Conservation (phyloP, 208 protist genomes). For the Leishmania amazonensis region DNA sequence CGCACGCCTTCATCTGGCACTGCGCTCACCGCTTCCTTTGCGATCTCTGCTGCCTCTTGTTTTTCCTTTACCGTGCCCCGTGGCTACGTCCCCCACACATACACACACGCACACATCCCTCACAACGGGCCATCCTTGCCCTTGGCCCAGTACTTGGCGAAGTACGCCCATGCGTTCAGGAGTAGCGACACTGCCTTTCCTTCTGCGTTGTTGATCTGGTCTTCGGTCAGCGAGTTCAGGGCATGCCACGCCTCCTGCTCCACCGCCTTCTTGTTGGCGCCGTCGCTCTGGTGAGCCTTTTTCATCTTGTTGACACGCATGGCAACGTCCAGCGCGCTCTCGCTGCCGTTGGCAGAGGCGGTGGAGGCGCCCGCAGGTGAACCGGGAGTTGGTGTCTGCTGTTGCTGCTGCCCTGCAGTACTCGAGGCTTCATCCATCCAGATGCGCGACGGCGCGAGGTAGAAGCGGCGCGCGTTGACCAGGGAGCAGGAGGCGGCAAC, state of each 20-base stretch:
- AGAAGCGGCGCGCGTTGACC: constrained; percentile 8
- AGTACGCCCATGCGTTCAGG: constrained; percentile 93
- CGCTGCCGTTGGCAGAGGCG: constrained; percentile 22
- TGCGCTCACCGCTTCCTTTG: not conserved
- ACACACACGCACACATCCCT: not conserved
- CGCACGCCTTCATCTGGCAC: not conserved
- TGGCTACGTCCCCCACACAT: not conserved
- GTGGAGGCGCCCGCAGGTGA: constrained; percentile 5
- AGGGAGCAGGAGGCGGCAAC: not conserved
- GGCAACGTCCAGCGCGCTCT: constrained; percentile 82
- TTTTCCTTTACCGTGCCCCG: not conserved
- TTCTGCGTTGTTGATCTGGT: constrained; percentile 84
- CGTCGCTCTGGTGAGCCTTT: constrained; percentile 72
- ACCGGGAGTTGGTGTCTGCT: constrained; percentile 4
- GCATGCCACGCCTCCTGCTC: constrained; percentile 78
- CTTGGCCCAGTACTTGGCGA: constrained; percentile 90
- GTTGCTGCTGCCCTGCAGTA: constrained; percentile 5
- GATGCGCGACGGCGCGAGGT: not conserved
- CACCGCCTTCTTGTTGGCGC: constrained; percentile 65
- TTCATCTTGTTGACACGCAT: constrained; percentile 90
- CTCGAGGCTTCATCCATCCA: constrained; percentile 8
- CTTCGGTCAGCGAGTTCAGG: constrained; percentile 81
- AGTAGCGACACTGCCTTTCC: constrained; percentile 88
- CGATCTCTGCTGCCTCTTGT: not conserved
- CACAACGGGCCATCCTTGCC: constrained; percentile 78